These are phyloP conservation scores for Penicillium psychrosexuale DNA, from an alignment of 2,329 filamentous ascomycete species.

Conservation along the genomic window DNA sequence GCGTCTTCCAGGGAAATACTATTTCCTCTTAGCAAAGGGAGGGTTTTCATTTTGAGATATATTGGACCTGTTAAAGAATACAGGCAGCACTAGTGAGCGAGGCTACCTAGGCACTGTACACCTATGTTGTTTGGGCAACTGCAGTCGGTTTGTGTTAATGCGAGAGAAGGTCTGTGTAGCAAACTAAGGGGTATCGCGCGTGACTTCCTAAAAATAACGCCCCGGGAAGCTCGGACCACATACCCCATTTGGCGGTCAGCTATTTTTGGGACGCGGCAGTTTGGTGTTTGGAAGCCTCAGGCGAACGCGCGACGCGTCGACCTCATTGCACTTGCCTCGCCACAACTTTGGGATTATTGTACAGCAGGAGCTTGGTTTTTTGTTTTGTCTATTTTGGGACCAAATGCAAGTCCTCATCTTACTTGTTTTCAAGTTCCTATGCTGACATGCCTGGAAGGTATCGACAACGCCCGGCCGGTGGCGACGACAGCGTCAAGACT, in stretches of 20 bases:
- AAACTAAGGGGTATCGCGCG: too few species aligned
- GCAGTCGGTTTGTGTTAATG: too few species aligned
- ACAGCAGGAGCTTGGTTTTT: too few species aligned
- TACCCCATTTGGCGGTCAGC: not conserved
- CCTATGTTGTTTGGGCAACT: too few species aligned
- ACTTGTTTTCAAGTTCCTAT: not conserved
- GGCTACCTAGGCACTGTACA: too few species aligned
- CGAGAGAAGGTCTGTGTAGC: too few species aligned
- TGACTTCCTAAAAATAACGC: not conserved
- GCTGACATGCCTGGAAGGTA: slow-evolving; percentile 33
- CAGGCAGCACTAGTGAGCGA: too few species aligned
- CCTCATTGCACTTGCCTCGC: not conserved
- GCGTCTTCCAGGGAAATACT: not conserved
- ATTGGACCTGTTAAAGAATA: too few species aligned
- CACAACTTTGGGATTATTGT: slow-evolving; percentile 7
- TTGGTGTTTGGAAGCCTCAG: slow-evolving; percentile 29
- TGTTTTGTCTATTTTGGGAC: not conserved
- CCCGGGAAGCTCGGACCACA: not conserved
- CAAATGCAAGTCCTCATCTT: slow-evolving; percentile 2
- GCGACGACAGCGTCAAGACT: slow-evolving; percentile 46
- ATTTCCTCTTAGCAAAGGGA: not conserved
- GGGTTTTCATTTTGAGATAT: not conserved
- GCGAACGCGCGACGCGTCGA: slow-evolving; percentile 23
- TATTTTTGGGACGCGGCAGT: slow-evolving; percentile 18
- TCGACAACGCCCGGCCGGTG: slow-evolving; percentile 33